Base-by-base conservation (phyloP, 257 asterid species). In the Jasminum sambac region DNA sequence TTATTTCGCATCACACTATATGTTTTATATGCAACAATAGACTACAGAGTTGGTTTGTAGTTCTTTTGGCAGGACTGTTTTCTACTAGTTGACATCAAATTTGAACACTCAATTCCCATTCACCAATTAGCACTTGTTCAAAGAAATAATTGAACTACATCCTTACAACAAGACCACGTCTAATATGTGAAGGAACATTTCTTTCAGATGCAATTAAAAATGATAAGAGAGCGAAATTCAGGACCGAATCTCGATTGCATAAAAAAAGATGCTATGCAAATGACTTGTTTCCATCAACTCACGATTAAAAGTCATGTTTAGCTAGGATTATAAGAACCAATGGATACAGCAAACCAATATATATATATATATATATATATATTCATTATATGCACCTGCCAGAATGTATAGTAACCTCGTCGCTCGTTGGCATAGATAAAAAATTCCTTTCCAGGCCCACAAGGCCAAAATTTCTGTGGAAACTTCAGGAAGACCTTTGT, bases 361-460 rank as follows among this genome's bases (percentile, higher is more conserved):
- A 60, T 48, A n/a, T n/a, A n/a, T n/a, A n/a, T n/a, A n/a, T n/a
- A n/a, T n/a, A n/a, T n/a, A n/a, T n/a, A n/a, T n/a, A n/a, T n/a
- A n/a, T 48, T 37, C 39, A 64, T 41, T 43, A 70, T 67, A 48
- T 70, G 2, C 72, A 93, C 97, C 98, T 93, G 98, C 98, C 98
- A 93, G 80, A 90, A 93, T 1, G 98, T 93, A 80, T 86, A 93
- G 91, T 93, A 93, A 62, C 98, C 98, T 82, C 97, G 80, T 42
- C 89, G 82, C 65, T 90, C 86, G 68, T 90, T 96, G 70, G 98
- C 98, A 26, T 87, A 90, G 70, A 93, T 87, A 82, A 93, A 93
- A 63, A 93, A 93, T 86, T 93, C 97, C 78, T 89, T 89, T 19
- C 78, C 95, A 6, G 96, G 88, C n/a, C 86, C 96, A 77, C 90